Base-by-base conservation (phyloP, 305 asterid genomes). In the Fraxinus baroniana region DNA sequence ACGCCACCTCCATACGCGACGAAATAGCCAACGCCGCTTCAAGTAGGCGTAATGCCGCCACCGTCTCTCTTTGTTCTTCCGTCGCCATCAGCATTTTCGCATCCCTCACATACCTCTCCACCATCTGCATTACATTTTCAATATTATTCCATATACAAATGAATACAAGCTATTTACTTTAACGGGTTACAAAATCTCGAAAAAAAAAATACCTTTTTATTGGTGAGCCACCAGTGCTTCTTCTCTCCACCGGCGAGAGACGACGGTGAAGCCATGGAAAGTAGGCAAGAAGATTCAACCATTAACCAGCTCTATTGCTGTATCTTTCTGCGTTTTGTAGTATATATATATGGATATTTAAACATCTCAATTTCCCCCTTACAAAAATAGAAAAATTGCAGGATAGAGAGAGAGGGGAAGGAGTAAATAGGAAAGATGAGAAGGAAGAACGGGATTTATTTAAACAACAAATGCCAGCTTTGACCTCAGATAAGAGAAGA, bases 161-260 rank as follows among this genome's bases (percentile, higher is more conserved):
- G 32, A 62, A 22, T 62, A 8, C 15, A 20, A 22, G 71, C 71
- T 6, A 60, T 18, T 2, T 3, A 66, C 74, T 26, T 68, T 10
- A 28, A 28, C 32, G 18, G 3, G 9, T 12, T 13, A 9, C 3
- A 26, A 8, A 3, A 12, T 28, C 5, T 28, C 10, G 1, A 13
- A 10, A 7, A 71, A 44, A 44, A 8, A 30, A 2, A 3, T 0
- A 95, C 99, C 98, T 88, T 94, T 82, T 79, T 90, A 80, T 94
- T 94, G 84, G 92, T 91, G 82, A 93, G 92, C 99, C 99, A 95
- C 99, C 99, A 95, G 87, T 94, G 97, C 74, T 92, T 95, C 91
- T 83, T 92, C 78, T 93, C 94, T 57, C 88, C 93, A 70, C 88
- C 92, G 84, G 91, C 76, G 82, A 83, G 83, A 75, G 89, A 85